These are phyloP conservation scores for Mycena metata DNA, from an alignment of 768 basidiomycete species.

Conservation along the genomic window DNA sequence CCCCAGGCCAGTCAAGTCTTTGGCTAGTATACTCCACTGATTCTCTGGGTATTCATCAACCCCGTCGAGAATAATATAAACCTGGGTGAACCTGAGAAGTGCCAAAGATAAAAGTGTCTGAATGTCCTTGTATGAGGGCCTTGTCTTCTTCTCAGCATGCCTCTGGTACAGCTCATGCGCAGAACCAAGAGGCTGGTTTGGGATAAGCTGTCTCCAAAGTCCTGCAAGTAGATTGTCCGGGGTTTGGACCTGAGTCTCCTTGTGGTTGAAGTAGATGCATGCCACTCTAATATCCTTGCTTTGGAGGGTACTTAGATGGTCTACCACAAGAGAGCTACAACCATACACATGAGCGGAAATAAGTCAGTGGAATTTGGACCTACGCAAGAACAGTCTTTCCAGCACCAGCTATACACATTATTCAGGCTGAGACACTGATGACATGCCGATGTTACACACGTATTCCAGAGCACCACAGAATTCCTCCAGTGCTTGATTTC, in stretches of 20 bases:
- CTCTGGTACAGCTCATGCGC: neutral
- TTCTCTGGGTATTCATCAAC: slow-evolving; percentile 17
- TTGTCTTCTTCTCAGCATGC: neutral
- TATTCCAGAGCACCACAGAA: neutral
- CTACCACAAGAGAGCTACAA: slow-evolving; percentile 12
- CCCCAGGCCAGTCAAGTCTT: neutral
- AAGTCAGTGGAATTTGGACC: neutral
- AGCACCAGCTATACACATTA: slow-evolving; percentile 14
- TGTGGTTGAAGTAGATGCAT: slow-evolving; percentile 22
- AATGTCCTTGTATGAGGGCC: neutral
- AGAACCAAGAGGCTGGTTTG: neutral
- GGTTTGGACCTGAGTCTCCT: neutral
- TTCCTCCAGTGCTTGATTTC: neutral
- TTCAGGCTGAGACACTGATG: neutral
- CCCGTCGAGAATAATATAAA: slow-evolving; percentile 17
- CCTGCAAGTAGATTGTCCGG: too few species aligned
- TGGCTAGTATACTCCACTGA: neutral
- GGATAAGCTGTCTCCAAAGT: neutral
- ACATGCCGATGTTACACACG: too few species aligned
- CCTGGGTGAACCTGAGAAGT: neutral
- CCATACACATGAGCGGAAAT: neutral
- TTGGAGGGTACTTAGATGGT: neutral
- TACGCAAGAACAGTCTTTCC: slow-evolving; percentile 25
- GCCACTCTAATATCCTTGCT: slow-evolving; percentile 6
- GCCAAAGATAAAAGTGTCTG: neutral